These are phyloP conservation scores for Curvularia hawaiiensis DNA, from an alignment of 2,329 filamentous ascomycete species.

Conservation along the genomic window DNA sequence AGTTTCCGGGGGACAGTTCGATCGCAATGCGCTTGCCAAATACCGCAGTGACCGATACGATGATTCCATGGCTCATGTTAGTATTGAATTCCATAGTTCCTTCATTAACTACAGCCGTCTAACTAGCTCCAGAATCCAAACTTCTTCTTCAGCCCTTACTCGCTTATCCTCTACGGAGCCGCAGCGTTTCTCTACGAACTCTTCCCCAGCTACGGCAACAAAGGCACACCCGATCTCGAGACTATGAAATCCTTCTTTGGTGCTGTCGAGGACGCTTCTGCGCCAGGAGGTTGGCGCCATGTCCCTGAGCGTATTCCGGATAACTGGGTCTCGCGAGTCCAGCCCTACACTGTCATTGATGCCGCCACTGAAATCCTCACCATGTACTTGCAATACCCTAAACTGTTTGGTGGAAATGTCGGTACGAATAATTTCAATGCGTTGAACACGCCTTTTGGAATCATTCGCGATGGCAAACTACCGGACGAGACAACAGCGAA, in stretches of 20 bases:
- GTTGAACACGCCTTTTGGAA: constrained; percentile 42
- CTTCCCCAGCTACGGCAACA: constrained; percentile 41
- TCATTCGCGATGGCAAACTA: constrained; percentile 49
- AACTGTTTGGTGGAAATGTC: constrained; percentile 52
- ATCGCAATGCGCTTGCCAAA: constrained; percentile 45
- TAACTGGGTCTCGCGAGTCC: constrained; percentile 47
- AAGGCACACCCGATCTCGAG: constrained; percentile 25
- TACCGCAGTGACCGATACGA: constrained; percentile 50
- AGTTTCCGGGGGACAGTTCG: constrained; percentile 42
- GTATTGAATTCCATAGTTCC: background rate
- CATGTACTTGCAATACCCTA: constrained; percentile 51
- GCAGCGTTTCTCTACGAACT: constrained; percentile 53
- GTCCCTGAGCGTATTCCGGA: constrained; percentile 48
- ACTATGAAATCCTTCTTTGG: constrained; percentile 47
- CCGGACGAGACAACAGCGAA: constrained; percentile 27
- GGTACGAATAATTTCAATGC: constrained; percentile 47
- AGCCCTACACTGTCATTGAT: constrained; percentile 44
- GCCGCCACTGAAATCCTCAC: constrained; percentile 49
- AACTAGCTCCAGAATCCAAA: constrained; percentile 26
- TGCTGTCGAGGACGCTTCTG: constrained; percentile 44
- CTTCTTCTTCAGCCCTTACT: constrained; percentile 52
- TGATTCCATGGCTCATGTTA: constrained; percentile 43
- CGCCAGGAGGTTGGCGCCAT: constrained; percentile 45
- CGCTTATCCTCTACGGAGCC: constrained; percentile 50
- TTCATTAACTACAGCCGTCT: background rate